phyloP scores from a whole-genome alignment of 2,329 filamentous ascomycete genomes.

The Xylaria sp. region DNA sequence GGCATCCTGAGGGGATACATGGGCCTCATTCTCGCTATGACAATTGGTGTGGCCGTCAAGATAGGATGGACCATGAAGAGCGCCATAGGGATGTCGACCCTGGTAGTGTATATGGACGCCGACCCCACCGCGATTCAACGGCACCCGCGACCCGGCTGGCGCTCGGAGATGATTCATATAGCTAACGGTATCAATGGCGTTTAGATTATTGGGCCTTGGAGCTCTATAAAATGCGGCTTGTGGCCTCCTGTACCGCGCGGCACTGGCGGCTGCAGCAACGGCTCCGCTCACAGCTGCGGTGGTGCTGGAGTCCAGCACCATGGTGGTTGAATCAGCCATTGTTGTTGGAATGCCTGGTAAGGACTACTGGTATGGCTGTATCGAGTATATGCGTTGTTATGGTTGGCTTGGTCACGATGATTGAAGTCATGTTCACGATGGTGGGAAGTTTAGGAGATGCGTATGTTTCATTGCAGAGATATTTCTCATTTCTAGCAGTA shows the following conservation, averaged over 20 bases:
- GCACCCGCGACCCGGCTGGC: conserved; percentile 7
- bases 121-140: background rate
- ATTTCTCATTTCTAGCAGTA: background rate
- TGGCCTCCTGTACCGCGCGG: conserved; percentile 16
- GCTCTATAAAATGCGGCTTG: background rate
- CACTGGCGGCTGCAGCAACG: conserved; percentile 13
- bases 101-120: conserved; percentile 37
- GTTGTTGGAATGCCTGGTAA: background rate
- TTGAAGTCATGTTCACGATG: conserved; percentile 6
- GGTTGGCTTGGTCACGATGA: background rate
- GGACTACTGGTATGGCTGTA: conserved; percentile 15
- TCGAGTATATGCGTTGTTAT: background rate
- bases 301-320: conserved; percentile 1
- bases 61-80: background rate
- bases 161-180: conserved; percentile 37
- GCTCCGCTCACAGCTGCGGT: conserved; percentile 13
- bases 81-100: conserved; percentile 14
- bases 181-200: conserved; percentile 18
- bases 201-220: background rate
- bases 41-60: background rate
- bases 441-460: background rate
- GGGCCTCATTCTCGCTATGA: background rate
- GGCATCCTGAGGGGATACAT: background rate
- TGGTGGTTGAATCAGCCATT: conserved; percentile 12
- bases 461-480: background rate